Evolutionary conservation across 1,284 basidiomycete species (phyloP).

Genomic region (Xanthoconium separans): DNA sequence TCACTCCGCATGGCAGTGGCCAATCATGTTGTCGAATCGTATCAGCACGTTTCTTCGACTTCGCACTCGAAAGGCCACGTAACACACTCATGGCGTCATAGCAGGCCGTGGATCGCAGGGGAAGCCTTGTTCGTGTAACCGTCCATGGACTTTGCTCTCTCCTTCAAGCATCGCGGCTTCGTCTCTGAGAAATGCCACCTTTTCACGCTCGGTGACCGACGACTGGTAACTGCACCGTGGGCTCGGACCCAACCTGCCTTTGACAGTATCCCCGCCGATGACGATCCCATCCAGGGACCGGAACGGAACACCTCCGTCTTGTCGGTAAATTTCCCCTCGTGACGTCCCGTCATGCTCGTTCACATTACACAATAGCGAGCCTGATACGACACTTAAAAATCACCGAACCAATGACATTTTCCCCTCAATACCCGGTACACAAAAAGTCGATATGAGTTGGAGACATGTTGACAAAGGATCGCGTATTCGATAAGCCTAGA

Average conservation of each 20-base stretch:
- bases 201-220: no score
- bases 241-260: no score
- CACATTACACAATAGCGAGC: neutral
- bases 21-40: neutral
- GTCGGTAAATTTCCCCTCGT: neutral
- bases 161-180: no score
- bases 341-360: neutral
- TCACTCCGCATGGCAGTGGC: neutral
- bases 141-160: no score
- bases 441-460: neutral
- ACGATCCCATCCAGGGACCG: constrained; percentile 3
- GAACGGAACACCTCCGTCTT: neutral
- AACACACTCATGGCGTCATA: neutral
- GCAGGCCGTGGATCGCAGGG: neutral
- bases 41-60: neutral
- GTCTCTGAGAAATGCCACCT: no score
- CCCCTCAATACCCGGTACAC: neutral
- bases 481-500: neutral
- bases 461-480: neutral
- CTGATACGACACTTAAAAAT: neutral
- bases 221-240: no score
- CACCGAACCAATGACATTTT: neutral
- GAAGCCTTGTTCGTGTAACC: no score
- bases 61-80: neutral
- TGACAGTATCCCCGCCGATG: neutral